Evolutionary conservation across 2,329 filamentous ascomycete genomes (phyloP).

Genomic region (Pseudocercospora ulei): DNA sequence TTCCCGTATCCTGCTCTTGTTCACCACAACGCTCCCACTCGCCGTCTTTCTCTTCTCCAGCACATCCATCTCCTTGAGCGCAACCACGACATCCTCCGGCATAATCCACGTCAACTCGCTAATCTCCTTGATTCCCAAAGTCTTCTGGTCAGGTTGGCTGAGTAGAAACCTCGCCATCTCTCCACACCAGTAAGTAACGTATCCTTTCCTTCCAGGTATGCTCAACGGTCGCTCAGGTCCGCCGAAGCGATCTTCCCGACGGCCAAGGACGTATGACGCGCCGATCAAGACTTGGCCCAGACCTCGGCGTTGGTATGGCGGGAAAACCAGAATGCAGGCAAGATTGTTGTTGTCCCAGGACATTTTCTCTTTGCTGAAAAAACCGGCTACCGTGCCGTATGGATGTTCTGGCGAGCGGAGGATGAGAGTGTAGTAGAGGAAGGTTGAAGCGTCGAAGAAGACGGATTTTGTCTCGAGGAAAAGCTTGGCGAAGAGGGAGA

Average conservation of each 20-base stretch:
- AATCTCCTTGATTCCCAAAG: constrained; percentile 59
- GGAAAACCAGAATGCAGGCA: constrained; percentile 90
- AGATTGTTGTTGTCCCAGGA: constrained; percentile 98
- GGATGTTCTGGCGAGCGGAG: constrained; percentile 42
- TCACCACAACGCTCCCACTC: constrained; percentile 45
- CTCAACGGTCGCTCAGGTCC: constrained; percentile 91
- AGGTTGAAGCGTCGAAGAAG: constrained; percentile 90
- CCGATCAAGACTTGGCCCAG: constrained; percentile 85
- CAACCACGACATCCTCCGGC: constrained; percentile 68
- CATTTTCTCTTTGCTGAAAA: constrained; percentile 98
- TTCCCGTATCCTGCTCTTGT: constrained; percentile 51
- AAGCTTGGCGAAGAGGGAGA: constrained; percentile 91
- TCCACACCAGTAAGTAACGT: constrained; percentile 74
- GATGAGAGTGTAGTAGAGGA: constrained; percentile 88
- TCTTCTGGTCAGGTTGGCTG: constrained; percentile 40
- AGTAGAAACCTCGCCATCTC: constrained; percentile 63
- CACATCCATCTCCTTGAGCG: constrained; percentile 71
- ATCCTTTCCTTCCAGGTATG: constrained; percentile 71
- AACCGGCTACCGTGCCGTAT: constrained; percentile 62
- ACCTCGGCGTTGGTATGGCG: constrained; percentile 86
- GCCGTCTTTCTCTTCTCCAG: constrained; percentile 49
- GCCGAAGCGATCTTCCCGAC: constrained; percentile 70
- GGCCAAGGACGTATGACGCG: constrained; percentile 82
- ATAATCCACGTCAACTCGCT: constrained; percentile 73
- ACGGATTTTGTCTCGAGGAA: constrained; percentile 98